Base-by-base conservation (phyloP, 805 yeast genomes). In the Candida fluviatilis region DNA sequence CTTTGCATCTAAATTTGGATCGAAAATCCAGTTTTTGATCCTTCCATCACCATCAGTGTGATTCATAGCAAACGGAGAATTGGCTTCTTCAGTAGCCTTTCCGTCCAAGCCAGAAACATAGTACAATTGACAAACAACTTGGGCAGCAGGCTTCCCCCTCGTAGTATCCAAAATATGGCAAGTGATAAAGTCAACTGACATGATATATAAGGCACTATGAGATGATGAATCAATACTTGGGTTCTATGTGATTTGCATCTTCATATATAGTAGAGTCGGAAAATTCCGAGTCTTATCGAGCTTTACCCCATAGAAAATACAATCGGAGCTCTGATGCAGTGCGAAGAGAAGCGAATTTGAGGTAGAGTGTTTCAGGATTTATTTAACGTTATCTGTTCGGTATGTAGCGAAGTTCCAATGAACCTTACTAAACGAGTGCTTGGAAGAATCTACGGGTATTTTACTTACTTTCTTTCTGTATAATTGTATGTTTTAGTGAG, bases 151-250 rank as follows among this genome's bases (percentile, higher is more conserved):
- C 42, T 68, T 73, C 1, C 98, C 98, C 5, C 70, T 61, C 7
- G 84, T 80, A 5, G 96, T 89, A 53, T 90, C 96, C 16, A 90
- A 69, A 7, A 90, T 76, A 58, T 90, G 98, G 64, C 97, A 90
- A 2, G 96, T 89, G 28, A 89, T 76, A 31, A 91, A 91, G 23
- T 59, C 63, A 24, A 57, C 63, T 14, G 62, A 50, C 61, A 58
- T 26, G 12, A 30, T 25, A 12, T 21, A 21, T 21, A 21, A 21
- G 24, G n/a, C n/a, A n/a, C n/a, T n/a, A n/a, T n/a, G n/a, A n/a
- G n/a, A n/a, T n/a, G n/a, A n/a, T n/a, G n/a, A n/a, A n/a, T n/a
- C n/a, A n/a, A n/a, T n/a, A n/a, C n/a, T n/a, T n/a, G n/a, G n/a
- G n/a, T n/a, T n/a, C n/a, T n/a, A n/a, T n/a, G n/a, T n/a, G n/a